Evolutionary conservation across 495 filamentous ascomycete species (phyloP).

Genomic region (Amphirosellinia nigrospora): DNA sequence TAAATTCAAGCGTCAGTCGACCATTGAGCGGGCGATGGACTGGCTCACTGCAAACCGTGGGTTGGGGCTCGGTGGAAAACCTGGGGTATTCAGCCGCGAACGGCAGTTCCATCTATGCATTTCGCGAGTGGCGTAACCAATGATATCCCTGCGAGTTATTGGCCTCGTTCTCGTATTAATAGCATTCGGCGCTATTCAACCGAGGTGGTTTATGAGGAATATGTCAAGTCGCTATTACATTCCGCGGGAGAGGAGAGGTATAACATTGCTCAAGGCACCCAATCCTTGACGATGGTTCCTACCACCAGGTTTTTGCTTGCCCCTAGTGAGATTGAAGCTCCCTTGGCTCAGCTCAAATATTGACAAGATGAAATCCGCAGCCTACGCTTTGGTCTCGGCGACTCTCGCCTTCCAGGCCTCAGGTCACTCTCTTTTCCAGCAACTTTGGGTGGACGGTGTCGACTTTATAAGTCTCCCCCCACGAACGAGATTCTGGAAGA

Average conservation of each 20-base stretch:
- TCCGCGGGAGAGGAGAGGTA: conserved; percentile 8
- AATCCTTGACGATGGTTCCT: not conserved
- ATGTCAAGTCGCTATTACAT: conserved; percentile 13
- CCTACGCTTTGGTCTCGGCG: conserved; percentile 35
- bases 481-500: not conserved
- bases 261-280: conserved; percentile 12
- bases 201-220: conserved; percentile 31
- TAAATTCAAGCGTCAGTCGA: conserved; percentile 11
- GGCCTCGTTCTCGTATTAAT: conserved; percentile 26
- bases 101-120: conserved; percentile 20
- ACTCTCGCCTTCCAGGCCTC: conserved; percentile 40
- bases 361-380: conserved; percentile 41
- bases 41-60: not conserved
- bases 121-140: conserved; percentile 34
- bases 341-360: conserved; percentile 22
- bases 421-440: conserved; percentile 46
- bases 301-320: conserved; percentile 14
- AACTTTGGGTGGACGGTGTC: conserved; percentile 47
- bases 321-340: not conserved
- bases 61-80: conserved; percentile 27
- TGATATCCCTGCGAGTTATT: conserved; percentile 31
- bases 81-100: conserved; percentile 42
- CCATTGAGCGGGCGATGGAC: not conserved
- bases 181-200: conserved; percentile 32
- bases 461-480: conserved; percentile 41